Evolutionary conservation across 805 yeast genomes (phyloP).

Genomic region (Lipomyces sp.): DNA sequence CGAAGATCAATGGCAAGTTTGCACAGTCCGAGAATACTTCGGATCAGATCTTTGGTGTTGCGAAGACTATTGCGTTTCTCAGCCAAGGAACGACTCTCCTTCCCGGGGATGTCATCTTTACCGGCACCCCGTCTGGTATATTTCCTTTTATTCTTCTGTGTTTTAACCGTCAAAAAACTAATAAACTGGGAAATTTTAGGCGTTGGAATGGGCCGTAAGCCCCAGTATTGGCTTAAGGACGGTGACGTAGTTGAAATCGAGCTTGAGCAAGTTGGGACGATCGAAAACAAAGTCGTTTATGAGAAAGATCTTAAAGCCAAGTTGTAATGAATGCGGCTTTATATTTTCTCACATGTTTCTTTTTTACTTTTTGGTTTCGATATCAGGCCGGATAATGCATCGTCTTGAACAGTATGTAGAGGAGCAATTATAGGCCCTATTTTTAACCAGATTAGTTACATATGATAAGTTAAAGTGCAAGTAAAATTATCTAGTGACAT

Average conservation of each 20-base stretch:
- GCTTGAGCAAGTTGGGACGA: constrained; percentile 46
- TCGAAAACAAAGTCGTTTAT: constrained; percentile 42
- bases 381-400: too few relatives aligned
- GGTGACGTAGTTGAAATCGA: constrained; percentile 46
- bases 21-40: constrained; percentile 47
- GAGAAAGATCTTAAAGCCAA: constrained; percentile 31
- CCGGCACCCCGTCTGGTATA: constrained; percentile 50
- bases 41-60: constrained; percentile 50
- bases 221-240: constrained; percentile 45
- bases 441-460: too few relatives aligned
- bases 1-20: constrained; percentile 48
- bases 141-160: not conserved
- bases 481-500: too few relatives aligned
- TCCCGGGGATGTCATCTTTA: constrained; percentile 54
- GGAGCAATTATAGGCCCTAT: too few relatives aligned
- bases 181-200: constrained; percentile 35
- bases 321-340: too few relatives aligned
- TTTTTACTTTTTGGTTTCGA: too few relatives aligned
- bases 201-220: constrained; percentile 49
- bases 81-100: constrained; percentile 51
- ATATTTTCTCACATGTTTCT: too few relatives aligned
- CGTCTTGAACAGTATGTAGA: too few relatives aligned
- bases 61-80: constrained; percentile 46
- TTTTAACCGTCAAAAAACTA: not conserved
- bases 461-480: too few relatives aligned